Evolutionary conservation across 2,329 filamentous ascomycete genomes (phyloP), one percentile per base, ranked within the genome.

Genomic region (Pseudogymnoascus sp.): DNA sequence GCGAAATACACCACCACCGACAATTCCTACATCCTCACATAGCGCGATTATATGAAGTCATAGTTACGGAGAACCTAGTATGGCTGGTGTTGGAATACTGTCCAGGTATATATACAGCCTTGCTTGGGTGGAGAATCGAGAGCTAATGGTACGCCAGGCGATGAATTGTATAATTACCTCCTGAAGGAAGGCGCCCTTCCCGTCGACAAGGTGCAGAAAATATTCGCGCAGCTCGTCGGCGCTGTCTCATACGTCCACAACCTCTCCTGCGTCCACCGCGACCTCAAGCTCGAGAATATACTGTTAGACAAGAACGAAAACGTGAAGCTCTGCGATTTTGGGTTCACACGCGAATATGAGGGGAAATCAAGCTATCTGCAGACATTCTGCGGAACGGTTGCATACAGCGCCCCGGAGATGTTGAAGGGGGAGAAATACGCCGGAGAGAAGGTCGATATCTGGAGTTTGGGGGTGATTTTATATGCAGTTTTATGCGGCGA

Each of bases 21-120:
- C 95, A 99, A 76, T 97, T 99, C 76, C 84, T 96, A 68, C 95
- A 99, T 73, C 95, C 95, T 21, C 95, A 99, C 77, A 99, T 99
- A 71, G 93, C 95, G 53, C 86, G 95, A 61, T 81, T 99, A 21
- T 97, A 99, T 80, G 95, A 99, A 79, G 93, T 99, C 65, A 96
- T 99, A 70, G 93, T 99, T 66, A 99, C 95, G 1, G 95, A 99
- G 77, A 87, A 81, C 60, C 77, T 97, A 75, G 96, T 99, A 61
- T 99, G 95, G 95, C 82, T 99, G 72, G 95, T 96, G 31, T 79
- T 99, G 71, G 95, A 99, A 78, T 99, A 96, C 75, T 99, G 95
- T 76, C 88, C 91, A 67, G 93, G 91, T 92, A 84, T 61, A 78
- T 65, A 19, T 44, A 66, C 61, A 29, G 64, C 62, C 33, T 68